Conservation (phyloP, 306 rosid genomes). For the Datisca glomerata region DNA sequence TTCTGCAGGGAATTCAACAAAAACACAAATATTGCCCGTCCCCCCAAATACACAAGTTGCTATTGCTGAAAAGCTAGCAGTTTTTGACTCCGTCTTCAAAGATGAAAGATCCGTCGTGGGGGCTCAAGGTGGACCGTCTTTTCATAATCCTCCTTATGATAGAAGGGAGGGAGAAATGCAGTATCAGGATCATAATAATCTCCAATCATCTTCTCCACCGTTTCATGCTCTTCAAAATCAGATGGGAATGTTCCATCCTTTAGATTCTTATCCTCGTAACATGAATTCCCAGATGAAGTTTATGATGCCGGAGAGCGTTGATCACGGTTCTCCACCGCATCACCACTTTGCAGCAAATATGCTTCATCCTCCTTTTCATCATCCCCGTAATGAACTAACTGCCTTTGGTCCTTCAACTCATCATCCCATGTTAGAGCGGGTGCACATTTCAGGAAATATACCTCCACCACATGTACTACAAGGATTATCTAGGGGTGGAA, state of each 20-base stretch:
- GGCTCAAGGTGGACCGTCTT: conserved; percentile 54
- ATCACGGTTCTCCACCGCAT: conserved; percentile 43
- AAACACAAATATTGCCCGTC: conserved; percentile 31
- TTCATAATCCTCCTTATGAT: conserved; percentile 47
- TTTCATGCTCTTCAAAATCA: conserved; percentile 46
- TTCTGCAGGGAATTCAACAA: conserved; percentile 42
- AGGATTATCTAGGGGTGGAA: conserved; percentile 59
- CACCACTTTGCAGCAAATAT: conserved; percentile 60
- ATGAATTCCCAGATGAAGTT: conserved; percentile 47
- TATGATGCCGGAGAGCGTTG: conserved; percentile 45
- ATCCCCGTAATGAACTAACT: conserved; percentile 29
- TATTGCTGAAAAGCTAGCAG: conserved; percentile 54
- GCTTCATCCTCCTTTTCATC: conserved; percentile 70
- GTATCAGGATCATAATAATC: conserved; percentile 43
- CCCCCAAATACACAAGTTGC: conserved; percentile 39
- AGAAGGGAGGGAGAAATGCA: conserved; percentile 53
- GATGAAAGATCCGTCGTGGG: conserved; percentile 46
- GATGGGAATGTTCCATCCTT: conserved; percentile 45
- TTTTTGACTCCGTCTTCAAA: conserved; percentile 38
- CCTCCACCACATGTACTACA: conserved; percentile 56
- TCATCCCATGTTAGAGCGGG: conserved; percentile 65
- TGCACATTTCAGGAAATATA: conserved; percentile 54
- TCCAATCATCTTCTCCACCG: conserved; percentile 49
- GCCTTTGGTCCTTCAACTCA: conserved; percentile 60
- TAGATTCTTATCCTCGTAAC: conserved; percentile 55